Conservation (phyloP, 495 filamentous ascomycete species). For the Annulohypoxylon bovei region DNA sequence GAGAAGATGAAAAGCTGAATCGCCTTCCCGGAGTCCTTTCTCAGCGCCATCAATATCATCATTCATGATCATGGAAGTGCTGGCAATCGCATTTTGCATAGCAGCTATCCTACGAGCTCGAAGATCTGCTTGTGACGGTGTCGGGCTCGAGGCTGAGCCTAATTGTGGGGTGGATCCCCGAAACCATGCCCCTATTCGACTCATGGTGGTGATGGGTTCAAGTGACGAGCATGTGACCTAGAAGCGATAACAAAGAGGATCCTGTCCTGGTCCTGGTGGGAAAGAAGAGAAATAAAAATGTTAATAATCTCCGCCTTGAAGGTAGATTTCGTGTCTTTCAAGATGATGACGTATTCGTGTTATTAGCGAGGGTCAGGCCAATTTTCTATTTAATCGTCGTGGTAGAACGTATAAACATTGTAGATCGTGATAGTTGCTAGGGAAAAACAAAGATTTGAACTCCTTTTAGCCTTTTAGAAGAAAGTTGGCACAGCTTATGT, state of each 20-base stretch:
- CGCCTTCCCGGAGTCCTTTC: slow-evolving; percentile 70
- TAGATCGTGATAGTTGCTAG: not conserved
- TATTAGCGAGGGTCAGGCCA: not conserved
- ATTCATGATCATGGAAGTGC: slow-evolving; percentile 77
- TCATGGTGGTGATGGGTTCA: slow-evolving; percentile 31
- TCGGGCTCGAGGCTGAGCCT: slow-evolving; percentile 33
- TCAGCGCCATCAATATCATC: slow-evolving; percentile 94
- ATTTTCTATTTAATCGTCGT: not conserved
- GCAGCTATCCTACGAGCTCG: slow-evolving; percentile 49
- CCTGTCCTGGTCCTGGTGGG: not conserved
- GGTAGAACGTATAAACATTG: not conserved
- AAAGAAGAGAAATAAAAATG: not conserved
- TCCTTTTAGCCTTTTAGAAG: slow-evolving; percentile 7
- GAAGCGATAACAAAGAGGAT: not conserved
- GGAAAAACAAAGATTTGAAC: slow-evolving; percentile 10
- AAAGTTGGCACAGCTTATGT: slow-evolving; percentile 31
- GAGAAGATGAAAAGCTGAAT: slow-evolving; percentile 93
- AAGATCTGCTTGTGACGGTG: slow-evolving; percentile 36
- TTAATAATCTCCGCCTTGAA: not conserved
- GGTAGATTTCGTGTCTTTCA: not conserved
- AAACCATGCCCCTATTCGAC: slow-evolving; percentile 46
- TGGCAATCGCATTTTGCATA: slow-evolving; percentile 60
- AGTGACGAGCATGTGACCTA: not conserved
- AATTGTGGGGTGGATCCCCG: slow-evolving; percentile 42
- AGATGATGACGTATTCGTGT: not conserved